phyloP scores from a whole-genome alignment of 257 asterid genomes.

The Cinchona pubescens region DNA sequence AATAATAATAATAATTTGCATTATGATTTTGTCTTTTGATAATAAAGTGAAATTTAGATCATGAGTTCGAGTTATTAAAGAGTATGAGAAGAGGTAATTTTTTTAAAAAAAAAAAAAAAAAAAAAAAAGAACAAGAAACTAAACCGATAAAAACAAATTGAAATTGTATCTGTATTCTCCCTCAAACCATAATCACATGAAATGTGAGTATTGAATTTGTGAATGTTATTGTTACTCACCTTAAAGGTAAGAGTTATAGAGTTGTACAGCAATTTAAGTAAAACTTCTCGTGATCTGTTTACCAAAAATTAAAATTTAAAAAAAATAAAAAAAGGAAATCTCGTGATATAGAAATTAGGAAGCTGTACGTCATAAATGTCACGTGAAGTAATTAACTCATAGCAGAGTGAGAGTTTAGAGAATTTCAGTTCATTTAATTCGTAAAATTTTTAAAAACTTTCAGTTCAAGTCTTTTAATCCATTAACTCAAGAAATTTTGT shows the following conservation, averaged over 20 bases:
- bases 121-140: too few species aligned
- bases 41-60: too few species aligned
- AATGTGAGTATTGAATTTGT: not conserved
- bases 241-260: not conserved
- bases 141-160: too few species aligned
- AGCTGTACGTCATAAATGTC: slow-evolving; percentile 20
- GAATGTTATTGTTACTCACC: not conserved
- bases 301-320: too few species aligned
- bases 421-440: not conserved
- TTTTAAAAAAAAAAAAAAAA: too few species aligned
- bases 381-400: slow-evolving; percentile 17
- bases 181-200: not conserved
- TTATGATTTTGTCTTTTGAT: too few species aligned
- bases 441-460: not conserved
- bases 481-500: not conserved
- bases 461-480: not conserved
- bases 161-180: not conserved
- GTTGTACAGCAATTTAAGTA: not conserved
- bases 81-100: too few species aligned
- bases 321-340: too few species aligned
- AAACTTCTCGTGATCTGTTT: too few species aligned
- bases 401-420: too few species aligned
- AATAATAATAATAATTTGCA: too few species aligned
- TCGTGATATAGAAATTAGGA: slow-evolving; percentile 18
- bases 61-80: too few species aligned